A percentile compares a stretch with the other conserved stretches of the same genome.
phyloP scores from a whole-genome alignment of 192 early-diverging fungal species.

The Umbelopsis isabellina region DNA sequence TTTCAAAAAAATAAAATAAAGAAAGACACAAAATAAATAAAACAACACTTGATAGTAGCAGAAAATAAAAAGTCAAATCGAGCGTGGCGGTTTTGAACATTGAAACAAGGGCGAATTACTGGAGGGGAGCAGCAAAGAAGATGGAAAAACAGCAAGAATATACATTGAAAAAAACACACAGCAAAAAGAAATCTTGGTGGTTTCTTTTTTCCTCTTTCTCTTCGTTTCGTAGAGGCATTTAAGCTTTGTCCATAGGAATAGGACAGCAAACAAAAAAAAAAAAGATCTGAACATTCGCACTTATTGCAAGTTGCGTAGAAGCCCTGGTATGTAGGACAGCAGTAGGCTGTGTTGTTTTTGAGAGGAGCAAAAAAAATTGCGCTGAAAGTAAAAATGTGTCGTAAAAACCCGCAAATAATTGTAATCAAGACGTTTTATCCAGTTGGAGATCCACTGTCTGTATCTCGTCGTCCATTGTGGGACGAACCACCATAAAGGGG shows the following conservation, averaged over 20 bases:
- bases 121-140: not conserved
- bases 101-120: not conserved
- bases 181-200: no score
- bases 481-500: not conserved
- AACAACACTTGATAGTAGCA: not conserved
- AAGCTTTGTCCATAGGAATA: no score
- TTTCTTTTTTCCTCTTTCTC: no score
- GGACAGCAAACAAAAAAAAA: no score
- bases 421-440: not conserved
- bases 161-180: slow-evolving; percentile 2
- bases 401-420: no score
- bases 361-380: not conserved
- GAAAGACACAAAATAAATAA: not conserved
- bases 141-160: not conserved
- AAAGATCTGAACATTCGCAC: no score
- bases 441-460: not conserved
- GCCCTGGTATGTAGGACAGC: slow-evolving; percentile 6
- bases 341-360: slow-evolving; percentile 4
- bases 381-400: not conserved
- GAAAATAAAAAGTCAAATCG: not conserved
- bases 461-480: not conserved
- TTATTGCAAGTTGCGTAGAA: no score
- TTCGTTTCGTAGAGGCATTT: no score
- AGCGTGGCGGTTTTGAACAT: not conserved
- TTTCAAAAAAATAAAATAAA: not conserved